Evolutionary conservation across 2,329 filamentous ascomycete genomes (phyloP), one percentile per base, ranked within the genome.

Genomic region (Dichotomopilus funicola): DNA sequence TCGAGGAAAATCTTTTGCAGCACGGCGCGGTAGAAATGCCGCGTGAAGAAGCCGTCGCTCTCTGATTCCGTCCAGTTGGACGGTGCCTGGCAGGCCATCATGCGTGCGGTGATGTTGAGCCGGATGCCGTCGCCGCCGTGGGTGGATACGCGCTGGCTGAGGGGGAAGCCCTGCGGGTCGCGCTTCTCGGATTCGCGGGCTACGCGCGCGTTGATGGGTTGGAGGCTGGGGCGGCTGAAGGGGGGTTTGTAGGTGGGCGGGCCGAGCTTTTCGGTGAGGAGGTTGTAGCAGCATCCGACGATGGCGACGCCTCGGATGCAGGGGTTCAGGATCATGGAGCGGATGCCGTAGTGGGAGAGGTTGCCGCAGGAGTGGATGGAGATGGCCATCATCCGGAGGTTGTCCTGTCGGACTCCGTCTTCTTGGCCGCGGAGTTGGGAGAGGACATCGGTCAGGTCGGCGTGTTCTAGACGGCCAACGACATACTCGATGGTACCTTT

Each of bases 281-380:
- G 82, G 65, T 99, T 99, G 78, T 99, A 97, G 77, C 94, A 99
- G 75, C 94, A 99, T 47, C 94, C 94, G 58, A 99, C 90, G 68
- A 99, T 91, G 56, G 92, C 92, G 27, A 97, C 87, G n/a, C 91
- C 90, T 36, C 84, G 83, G 54, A 97, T 91, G 4, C 85, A 81
- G 0, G 88, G 86, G 67, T 96, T 97, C 55, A 95, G 73, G 1
- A 91, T 73, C 19, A 99, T 80, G 0, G 92, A 95, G 11, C 89
- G 85, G 55, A 99, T 86, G 8, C 89, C 94, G 67, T 95, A 91
- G 70, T 99, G 94, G 0, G 95, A 88, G n/a, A 99, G 83, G 63
- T 99, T 97, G 34, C 94, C 94, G 68, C 94, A 99, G 0, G 92
- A 97, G 70, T 99, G 94, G 13, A 99, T 89, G 0, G 94, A 97